Evolutionary conservation across 139 green algal species (phyloP), one percentile per base, ranked within the genome.

Genomic region (Zygnema cylindricum): DNA sequence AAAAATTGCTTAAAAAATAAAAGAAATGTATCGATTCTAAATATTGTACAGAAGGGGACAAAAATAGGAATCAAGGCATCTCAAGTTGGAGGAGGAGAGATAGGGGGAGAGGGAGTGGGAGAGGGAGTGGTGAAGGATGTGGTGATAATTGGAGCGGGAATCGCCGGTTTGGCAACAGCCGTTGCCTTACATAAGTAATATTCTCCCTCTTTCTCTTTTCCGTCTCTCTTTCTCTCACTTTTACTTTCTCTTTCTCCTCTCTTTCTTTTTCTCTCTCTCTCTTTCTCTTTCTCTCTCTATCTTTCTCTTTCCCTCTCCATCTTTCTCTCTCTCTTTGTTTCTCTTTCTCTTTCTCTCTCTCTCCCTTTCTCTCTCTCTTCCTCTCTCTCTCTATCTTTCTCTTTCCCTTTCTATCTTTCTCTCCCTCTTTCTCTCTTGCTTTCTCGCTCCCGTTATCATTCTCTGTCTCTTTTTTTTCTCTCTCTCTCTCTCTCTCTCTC

Each of bases 101-200:
- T 7, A 63, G 49, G 49, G 16, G 49, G 16, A 25, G 49, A 16
- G 7, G 49, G 49, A 16, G 16, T 25, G 7, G 49, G 49, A 7
- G 49, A 63, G 49, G 49, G 16, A 16, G 49, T 25, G 49, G 49
- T 63, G 49, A 16, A 79, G 71, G 85, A 90, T 22, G 85, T 90
- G 30, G 33, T 90, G 23, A 81, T 90, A 76, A 76, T 89, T 22
- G 85, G 85, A 22, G 85, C 25, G 33, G 85, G 85, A 22, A 38
- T 90, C 7, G 85, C 85, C 11, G 85, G 85, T 23, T 43, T 90
- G 36, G 76, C 85, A 38, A 90, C 85, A 3, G 85, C 85, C 16
- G 39, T 90, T 16, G 85, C 85, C 25, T 40, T 88, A 22, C 83
- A 88, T 33, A 55, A 35, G 81, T 87, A 79, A 30, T 30, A 35